Conservation (phyloP, 2,329 filamentous ascomycete species). For the Hymenoscyphus scutula region DNA sequence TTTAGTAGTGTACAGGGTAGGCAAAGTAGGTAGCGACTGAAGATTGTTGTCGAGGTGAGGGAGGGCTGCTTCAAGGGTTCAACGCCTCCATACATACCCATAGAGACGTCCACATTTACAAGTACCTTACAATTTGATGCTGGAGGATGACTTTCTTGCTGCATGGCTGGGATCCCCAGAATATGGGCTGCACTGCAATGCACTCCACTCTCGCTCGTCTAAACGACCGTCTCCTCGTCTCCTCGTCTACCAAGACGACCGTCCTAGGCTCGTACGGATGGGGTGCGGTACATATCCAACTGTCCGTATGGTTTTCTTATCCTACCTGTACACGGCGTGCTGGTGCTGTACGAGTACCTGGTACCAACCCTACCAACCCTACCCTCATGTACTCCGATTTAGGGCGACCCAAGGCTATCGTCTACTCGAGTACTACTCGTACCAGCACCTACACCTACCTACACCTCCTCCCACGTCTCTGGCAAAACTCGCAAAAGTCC, state of each 20-base stretch:
- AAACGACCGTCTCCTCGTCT: neutral
- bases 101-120: neutral
- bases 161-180: neutral
- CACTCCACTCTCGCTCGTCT: neutral
- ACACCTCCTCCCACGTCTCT: too few species aligned
- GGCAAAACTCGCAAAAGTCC: too few species aligned
- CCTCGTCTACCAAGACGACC: too few species aligned
- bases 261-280: too few species aligned
- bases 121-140: constrained; percentile 1
- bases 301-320: too few species aligned
- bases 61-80: neutral
- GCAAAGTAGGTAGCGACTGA: neutral
- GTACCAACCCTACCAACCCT: too few species aligned
- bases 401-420: neutral
- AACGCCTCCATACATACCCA: neutral
- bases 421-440: neutral
- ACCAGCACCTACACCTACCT: too few species aligned
- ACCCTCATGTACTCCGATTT: neutral
- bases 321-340: neutral
- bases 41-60: neutral
- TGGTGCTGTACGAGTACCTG: too few species aligned
- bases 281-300: too few species aligned
- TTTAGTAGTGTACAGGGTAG: neutral
- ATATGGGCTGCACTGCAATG: neutral
- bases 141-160: neutral